Percentiles rank a stretch among this genome's conserved stretches.
Conservation (phyloP, 306 rosid genomes). For the Mimosa pudica region DNA sequence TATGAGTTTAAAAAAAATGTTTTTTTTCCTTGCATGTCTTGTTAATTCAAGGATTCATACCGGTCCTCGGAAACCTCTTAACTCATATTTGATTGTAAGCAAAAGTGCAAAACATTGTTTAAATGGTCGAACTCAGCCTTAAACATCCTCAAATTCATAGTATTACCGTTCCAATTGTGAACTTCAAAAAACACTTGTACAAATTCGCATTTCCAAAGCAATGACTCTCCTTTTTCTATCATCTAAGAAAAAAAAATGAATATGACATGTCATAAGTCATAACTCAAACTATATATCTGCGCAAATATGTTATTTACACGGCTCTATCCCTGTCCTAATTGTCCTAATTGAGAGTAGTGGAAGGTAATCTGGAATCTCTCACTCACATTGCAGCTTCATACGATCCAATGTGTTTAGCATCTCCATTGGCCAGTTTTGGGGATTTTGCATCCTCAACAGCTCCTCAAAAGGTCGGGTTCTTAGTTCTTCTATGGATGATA, state of each 20-base stretch:
- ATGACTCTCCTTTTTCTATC: background rate
- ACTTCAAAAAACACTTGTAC: background rate
- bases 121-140: too few species aligned
- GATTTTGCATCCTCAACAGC: conserved; percentile 70
- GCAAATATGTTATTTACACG: conserved; percentile 75
- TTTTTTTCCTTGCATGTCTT: background rate
- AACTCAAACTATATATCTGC: conserved; percentile 40
- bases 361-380: conserved; percentile 97
- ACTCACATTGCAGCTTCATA: conserved; percentile 78
- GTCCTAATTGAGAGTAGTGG: conserved; percentile 83
- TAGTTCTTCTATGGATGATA: conserved; percentile 80
- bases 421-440: conserved; percentile 83
- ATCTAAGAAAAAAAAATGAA: background rate
- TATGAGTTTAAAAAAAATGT: too few species aligned
- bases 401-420: conserved; percentile 65
- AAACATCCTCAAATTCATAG: conserved; percentile 1
- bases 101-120: background rate
- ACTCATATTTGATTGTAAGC: background rate
- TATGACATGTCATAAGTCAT: conserved; percentile 20
- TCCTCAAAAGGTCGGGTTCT: conserved; percentile 94
- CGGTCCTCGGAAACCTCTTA: background rate
- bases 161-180: background rate
- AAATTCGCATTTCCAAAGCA: conserved; percentile 19
- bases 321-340: conserved; percentile 50
- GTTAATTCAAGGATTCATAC: background rate